Base-by-base conservation (phyloP, 2,329 filamentous ascomycete genomes). In the Phialophora tarda region DNA sequence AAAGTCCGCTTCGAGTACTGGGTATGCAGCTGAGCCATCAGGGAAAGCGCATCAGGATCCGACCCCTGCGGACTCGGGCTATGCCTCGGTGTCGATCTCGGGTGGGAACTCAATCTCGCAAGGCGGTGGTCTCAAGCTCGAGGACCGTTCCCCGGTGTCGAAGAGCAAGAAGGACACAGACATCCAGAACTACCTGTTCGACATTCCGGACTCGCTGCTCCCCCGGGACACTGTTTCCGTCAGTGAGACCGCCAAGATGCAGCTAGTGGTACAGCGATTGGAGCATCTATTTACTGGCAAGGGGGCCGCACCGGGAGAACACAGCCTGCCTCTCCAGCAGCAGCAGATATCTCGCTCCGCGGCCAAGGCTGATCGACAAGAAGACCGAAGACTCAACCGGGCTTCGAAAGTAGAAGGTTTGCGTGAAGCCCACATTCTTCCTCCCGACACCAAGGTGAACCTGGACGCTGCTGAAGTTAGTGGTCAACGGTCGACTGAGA, bases 221-320 rank as follows among this genome's bases (percentile, higher is more conserved):
- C 89, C 90, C 0, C 84, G 85, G 11, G 82, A 85, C 51, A 80
- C 83, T 26, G 76, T 81, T 0, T 61, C 67, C 17, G 86, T 93
- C 85, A 88, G 88, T 0, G 91, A 94, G 14, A 88, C 86, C 70
- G 85, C 90, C 5, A 92, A 87, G 79, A 92, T 91, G 80, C 92
- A 89, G 74, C 74, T 93, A 23, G 89, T 94, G 0, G 92, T 94
- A 2, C 85, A 87, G 62, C 85, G 91, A 1, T 77, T 96, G 5
- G 92, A 96, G 73, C 90, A 93, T 69, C 83, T 96, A 1, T 96
- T 95, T 68, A 92, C 91, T 0, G 92, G 92, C 2, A 91, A 89
- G 73, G 80, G 74, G 75, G 82, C 78, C 55, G 75, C 74, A 2
- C 71, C 76, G 1, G 80, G 78, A 10, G 77, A 75, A 23, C 82